These are phyloP conservation scores for Mediolabrus comicus DNA, from an alignment of 108 stramenopile species.

Conservation along the genomic window DNA sequence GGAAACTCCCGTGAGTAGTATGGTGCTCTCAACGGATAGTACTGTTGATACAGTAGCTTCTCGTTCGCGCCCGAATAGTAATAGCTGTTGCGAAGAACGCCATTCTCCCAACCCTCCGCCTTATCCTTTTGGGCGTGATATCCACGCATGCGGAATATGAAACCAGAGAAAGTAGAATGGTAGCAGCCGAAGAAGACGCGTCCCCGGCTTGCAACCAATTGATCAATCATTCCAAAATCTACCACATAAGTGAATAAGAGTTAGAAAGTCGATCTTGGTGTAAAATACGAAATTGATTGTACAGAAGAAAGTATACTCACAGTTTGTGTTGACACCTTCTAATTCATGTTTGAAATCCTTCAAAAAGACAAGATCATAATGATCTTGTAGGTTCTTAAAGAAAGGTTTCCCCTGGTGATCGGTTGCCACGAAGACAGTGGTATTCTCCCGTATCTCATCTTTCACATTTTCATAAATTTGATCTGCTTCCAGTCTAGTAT, in stretches of 20 bases:
- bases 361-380: slow-evolving; percentile 45
- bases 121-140: slow-evolving; percentile 73
- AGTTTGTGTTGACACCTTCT: slow-evolving; percentile 51
- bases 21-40: slow-evolving; percentile 46
- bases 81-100: slow-evolving; percentile 50
- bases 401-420: slow-evolving; percentile 65
- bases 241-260: too few species aligned
- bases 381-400: slow-evolving; percentile 47
- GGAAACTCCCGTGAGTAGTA: slow-evolving; percentile 77
- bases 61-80: slow-evolving; percentile 57
- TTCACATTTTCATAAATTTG: slow-evolving; percentile 54
- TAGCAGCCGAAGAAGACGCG: slow-evolving; percentile 75
- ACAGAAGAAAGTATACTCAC: too few species aligned
- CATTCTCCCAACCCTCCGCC: slow-evolving; percentile 53
- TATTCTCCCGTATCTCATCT: slow-evolving; percentile 50
- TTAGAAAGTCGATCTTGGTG: too few species aligned
- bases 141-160: slow-evolving; percentile 82
- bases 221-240: slow-evolving; percentile 69
- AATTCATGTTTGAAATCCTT: slow-evolving; percentile 48
- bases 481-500: slow-evolving; percentile 56
- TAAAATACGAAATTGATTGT: too few species aligned
- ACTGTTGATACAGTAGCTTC: slow-evolving; percentile 51
- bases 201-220: slow-evolving; percentile 74
- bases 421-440: slow-evolving; percentile 80
- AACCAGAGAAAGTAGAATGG: slow-evolving; percentile 82